Conservation (phyloP, 148 eudicot species). For the Pharnaceum exiguum region DNA sequence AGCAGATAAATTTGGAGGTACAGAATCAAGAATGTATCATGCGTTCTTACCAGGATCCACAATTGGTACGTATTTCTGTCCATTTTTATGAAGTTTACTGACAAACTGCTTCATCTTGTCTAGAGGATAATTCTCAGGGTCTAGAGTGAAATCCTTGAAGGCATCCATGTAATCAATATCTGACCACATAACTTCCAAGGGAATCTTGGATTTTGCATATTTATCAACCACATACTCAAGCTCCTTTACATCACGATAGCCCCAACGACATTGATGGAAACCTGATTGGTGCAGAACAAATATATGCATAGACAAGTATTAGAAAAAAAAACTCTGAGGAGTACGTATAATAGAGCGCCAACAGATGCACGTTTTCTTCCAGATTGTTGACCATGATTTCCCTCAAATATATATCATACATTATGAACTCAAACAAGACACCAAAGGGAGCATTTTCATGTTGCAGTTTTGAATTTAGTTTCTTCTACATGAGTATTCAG, state of each 20-base stretch:
- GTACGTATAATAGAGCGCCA: no score
- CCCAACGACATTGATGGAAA: constrained; percentile 49
- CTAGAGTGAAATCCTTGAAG: constrained; percentile 42
- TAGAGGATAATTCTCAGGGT: constrained; percentile 37
- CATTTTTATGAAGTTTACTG: constrained; percentile 34
- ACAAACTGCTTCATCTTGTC: constrained; percentile 35
- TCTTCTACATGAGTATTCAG: no score
- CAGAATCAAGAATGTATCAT: background rate
- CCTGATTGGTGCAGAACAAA: constrained; percentile 29
- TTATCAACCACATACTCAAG: constrained; percentile 33
- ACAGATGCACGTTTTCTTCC: no score
- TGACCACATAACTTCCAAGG: constrained; percentile 51
- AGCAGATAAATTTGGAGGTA: background rate
- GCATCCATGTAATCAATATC: constrained; percentile 58
- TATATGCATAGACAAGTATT: no score
- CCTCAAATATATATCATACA: no score
- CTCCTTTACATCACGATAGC: constrained; percentile 31
- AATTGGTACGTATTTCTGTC: constrained; percentile 39
- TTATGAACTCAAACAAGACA: no score
- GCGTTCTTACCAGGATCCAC: constrained; percentile 41
- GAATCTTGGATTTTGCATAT: constrained; percentile 33
- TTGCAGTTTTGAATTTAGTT: no score
- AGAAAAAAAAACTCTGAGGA: no score
- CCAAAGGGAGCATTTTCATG: no score
- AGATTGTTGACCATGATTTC: no score